phyloP scores from a whole-genome alignment of 441 rosid species.

The Gossypium davidsonii region DNA sequence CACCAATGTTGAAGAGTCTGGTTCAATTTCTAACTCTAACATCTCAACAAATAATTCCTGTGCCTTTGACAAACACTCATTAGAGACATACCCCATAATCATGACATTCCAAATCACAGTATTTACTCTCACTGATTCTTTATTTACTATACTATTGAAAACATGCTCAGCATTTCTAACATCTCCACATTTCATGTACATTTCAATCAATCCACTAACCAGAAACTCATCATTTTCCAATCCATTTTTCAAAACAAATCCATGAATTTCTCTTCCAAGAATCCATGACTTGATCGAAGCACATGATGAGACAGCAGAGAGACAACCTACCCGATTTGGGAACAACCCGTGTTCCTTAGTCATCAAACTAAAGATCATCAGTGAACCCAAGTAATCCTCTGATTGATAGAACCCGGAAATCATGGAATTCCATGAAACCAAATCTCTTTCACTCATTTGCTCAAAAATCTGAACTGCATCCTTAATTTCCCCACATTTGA shows the following conservation, averaged over 20 bases:
- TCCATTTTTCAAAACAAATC: conserved; percentile 26
- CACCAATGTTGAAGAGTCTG: conserved; percentile 34
- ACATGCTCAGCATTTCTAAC: conserved; percentile 28
- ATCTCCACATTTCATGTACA: conserved; percentile 42
- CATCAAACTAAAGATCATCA: conserved; percentile 29
- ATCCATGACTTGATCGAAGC: conserved; percentile 23
- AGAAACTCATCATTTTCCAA: conserved; percentile 27
- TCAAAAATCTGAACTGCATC: conserved; percentile 32
- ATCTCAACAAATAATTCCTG: conserved; percentile 27
- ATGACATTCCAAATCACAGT: conserved; percentile 38
- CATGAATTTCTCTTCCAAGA: conserved; percentile 36
- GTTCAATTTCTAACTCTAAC: conserved; percentile 28
- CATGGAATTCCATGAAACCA: conserved; percentile 42
- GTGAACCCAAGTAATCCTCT: conserved; percentile 21
- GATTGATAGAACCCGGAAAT: conserved; percentile 29
- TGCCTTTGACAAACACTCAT: conserved; percentile 26
- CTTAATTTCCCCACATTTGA: conserved; percentile 23
- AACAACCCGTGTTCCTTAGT: conserved; percentile 17
- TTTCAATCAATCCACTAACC: conserved; percentile 29
- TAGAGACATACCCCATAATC: conserved; percentile 32
- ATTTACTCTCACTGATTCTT: conserved; percentile 21
- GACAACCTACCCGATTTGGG: conserved; percentile 28
- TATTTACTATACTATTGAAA: conserved; percentile 16
- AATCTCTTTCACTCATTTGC: conserved; percentile 29
- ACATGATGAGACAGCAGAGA: conserved; percentile 35